phyloP scores from a whole-genome alignment of 73 alveolate genomes.

The Symbiodinium pilosum region DNA sequence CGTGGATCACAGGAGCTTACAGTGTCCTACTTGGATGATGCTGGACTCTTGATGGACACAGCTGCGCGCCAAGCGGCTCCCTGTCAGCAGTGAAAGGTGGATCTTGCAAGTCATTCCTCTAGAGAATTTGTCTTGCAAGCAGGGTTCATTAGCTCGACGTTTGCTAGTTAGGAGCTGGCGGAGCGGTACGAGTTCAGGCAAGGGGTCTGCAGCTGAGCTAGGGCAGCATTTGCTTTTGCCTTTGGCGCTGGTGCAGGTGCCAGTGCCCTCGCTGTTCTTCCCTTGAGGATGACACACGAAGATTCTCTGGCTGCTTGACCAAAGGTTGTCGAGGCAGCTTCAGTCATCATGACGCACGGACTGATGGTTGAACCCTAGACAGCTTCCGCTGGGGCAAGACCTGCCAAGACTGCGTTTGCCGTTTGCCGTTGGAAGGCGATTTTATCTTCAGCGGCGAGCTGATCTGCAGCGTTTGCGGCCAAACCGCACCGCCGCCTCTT shows the following conservation, averaged over 20 bases:
- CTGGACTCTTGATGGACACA: constrained; percentile 50
- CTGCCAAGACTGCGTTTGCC: no score
- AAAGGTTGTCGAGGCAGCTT: neutral
- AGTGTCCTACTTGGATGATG: constrained; percentile 84
- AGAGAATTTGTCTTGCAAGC: no score
- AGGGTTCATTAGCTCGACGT: no score
- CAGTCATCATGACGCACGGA: neutral
- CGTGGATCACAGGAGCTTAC: constrained; percentile 39
- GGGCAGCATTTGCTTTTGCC: no score
- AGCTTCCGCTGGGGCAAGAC: neutral
- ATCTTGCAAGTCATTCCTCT: no score
- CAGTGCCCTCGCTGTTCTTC: constrained; percentile 71
- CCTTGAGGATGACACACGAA: constrained; percentile 21
- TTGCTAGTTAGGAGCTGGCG: constrained; percentile 19
- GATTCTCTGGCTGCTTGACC: constrained; percentile 22
- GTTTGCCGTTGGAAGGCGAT: constrained; percentile 39
- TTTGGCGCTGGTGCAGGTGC: no score
- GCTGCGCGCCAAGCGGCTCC: constrained; percentile 37
- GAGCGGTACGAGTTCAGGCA: constrained; percentile 86
- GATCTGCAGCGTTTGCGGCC: neutral
- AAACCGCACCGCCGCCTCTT: neutral
- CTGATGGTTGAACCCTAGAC: neutral
- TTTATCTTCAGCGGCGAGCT: neutral
- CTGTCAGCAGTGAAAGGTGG: neutral
- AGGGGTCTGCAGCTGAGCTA: no score